Conservation (phyloP, 495 filamentous ascomycete species). For the Oidiodendron maius region DNA sequence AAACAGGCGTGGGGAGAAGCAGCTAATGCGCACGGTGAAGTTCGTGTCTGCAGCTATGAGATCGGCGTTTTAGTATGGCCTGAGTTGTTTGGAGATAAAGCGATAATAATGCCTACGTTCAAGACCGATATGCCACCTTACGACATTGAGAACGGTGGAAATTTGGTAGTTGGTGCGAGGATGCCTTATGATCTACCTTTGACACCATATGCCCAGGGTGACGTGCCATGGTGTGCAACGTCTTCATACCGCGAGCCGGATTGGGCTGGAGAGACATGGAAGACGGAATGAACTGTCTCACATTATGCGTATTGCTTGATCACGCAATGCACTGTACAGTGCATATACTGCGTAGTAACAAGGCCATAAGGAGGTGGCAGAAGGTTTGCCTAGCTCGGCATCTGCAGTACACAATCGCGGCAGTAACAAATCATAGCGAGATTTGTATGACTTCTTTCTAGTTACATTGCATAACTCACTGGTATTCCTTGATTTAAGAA, state of each 20-base stretch:
- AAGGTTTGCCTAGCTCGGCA: too few relatives aligned
- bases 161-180: constrained; percentile 55
- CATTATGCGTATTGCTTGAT: too few relatives aligned
- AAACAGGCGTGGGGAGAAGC: constrained; percentile 86
- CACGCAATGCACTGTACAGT: too few relatives aligned
- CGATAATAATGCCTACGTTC: constrained; percentile 67
- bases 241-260: constrained; percentile 56
- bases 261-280: constrained; percentile 33
- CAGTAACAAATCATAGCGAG: too few relatives aligned
- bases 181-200: constrained; percentile 84
- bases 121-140: constrained; percentile 43
- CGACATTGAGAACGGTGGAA: background rate
- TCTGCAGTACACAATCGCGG: too few relatives aligned
- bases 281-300: background rate
- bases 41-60: constrained; percentile 77
- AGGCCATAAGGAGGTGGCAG: too few relatives aligned
- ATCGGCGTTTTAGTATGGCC: constrained; percentile 86
- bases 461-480: too few relatives aligned
- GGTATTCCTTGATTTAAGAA: constrained; percentile 5
- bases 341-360: too few relatives aligned
- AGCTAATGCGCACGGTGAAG: constrained; percentile 44
- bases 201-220: constrained; percentile 51
- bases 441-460: too few relatives aligned
- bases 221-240: constrained; percentile 79
- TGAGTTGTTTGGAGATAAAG: constrained; percentile 47